Evolutionary conservation across 495 filamentous ascomycete genomes (phyloP).

Genomic region (Elasticomyces elasticus): DNA sequence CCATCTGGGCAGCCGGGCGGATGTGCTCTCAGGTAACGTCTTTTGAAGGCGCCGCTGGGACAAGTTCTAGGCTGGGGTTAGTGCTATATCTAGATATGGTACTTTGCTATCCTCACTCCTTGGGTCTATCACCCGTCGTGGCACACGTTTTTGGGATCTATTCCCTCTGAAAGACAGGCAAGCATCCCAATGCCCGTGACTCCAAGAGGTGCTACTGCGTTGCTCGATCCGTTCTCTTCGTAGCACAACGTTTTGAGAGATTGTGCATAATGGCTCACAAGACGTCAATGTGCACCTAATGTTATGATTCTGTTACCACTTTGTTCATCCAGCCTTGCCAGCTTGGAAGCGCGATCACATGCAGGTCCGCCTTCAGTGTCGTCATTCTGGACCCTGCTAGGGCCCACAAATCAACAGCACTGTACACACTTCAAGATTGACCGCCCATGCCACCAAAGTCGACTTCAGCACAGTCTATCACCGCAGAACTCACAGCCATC

Average conservation of each 20-base stretch:
- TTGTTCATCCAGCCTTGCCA: neutral
- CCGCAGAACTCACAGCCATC: conserved; percentile 7
- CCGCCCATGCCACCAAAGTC: neutral
- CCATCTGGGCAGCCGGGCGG: conserved; percentile 8
- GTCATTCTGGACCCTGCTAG: neutral
- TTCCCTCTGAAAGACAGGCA: no score
- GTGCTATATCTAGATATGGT: neutral
- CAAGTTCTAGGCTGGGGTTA: neutral
- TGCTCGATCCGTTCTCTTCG: no score
- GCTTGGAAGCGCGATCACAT: neutral
- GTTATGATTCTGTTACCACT: no score
- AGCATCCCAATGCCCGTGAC: no score
- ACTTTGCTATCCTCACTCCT: no score
- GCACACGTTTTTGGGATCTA: neutral
- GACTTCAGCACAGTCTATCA: neutral
- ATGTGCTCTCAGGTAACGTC: conserved; percentile 11
- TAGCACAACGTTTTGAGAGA: no score
- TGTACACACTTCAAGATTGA: neutral
- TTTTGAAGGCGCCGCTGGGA: conserved; percentile 11
- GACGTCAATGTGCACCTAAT: no score
- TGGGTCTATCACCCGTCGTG: neutral
- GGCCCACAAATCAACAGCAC: neutral
- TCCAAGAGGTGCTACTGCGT: no score
- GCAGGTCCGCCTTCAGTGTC: neutral
- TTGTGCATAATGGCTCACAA: no score